Percentiles rank a stretch among this genome's conserved stretches.
Evolutionary conservation across 169 alveolate species (phyloP).

Genomic region (Theileria annulata): DNA sequence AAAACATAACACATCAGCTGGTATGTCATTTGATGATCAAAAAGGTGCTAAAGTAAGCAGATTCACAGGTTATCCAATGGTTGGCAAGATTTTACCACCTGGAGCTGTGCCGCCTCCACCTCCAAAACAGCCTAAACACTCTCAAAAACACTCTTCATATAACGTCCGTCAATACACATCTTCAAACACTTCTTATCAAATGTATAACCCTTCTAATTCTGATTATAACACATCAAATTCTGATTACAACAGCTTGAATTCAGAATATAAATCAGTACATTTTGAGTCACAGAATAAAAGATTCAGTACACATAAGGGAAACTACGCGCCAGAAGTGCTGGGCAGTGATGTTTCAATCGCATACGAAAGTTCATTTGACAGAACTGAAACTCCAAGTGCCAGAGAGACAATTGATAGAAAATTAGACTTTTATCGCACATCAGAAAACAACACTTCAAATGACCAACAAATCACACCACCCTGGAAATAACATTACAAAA

Average conservation of each 20-base stretch:
- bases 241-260: not conserved
- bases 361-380: slow-evolving; percentile 4
- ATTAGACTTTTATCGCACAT: not conserved
- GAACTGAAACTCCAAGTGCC: not conserved
- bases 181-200: not conserved
- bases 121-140: not conserved
- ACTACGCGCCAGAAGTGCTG: not conserved
- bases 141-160: not conserved
- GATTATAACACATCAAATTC: not conserved
- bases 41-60: not conserved
- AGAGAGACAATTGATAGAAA: not conserved
- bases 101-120: not conserved
- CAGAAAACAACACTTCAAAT: not conserved
- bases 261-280: not conserved
- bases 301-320: not conserved
- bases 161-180: not conserved
- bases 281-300: not conserved
- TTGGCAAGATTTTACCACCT: not conserved
- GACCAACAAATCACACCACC: not conserved
- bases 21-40: not conserved
- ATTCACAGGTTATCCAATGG: not conserved
- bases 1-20: not conserved
- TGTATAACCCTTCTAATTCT: not conserved
- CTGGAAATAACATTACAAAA: not conserved
- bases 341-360: not conserved